Conservation (phyloP, 495 filamentous ascomycete genomes). For the Trichocladium antarcticum region DNA sequence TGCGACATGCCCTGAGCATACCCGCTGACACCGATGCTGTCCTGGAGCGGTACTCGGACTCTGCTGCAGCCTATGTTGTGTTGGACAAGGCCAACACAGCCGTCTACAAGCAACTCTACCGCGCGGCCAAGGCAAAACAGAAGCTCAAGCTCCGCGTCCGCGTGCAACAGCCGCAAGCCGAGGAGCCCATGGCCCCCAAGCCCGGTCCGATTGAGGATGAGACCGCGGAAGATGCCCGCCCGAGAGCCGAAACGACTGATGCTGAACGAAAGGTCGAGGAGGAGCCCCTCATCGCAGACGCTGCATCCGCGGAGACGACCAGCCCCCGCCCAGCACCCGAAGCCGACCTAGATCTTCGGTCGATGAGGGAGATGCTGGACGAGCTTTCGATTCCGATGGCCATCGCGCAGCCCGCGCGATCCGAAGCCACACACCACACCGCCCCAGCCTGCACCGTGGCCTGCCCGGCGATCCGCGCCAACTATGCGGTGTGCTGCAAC, state of each 20-base stretch:
- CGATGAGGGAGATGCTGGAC: background rate
- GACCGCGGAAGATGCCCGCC: slow-evolving; percentile 13
- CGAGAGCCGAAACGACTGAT: slow-evolving; percentile 5
- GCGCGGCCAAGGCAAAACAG: slow-evolving; percentile 94
- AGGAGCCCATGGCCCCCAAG: slow-evolving; percentile 16
- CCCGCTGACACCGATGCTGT: slow-evolving; percentile 54
- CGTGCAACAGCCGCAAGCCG: slow-evolving; percentile 17
- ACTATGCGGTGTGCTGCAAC: slow-evolving; percentile 80
- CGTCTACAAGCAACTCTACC: slow-evolving; percentile 93
- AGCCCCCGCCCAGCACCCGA: background rate
- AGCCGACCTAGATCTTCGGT: background rate
- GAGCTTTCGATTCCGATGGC: background rate
- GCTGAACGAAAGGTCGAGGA: slow-evolving; percentile 1
- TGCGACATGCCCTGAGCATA: slow-evolving; percentile 62
- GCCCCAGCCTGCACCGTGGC: background rate
- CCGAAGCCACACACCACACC: background rate
- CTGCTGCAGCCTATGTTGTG: slow-evolving; percentile 64
- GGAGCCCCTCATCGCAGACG: background rate
- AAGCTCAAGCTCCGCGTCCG: slow-evolving; percentile 87
- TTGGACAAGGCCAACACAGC: slow-evolving; percentile 66
- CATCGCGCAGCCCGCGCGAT: background rate
- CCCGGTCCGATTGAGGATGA: slow-evolving; percentile 22
- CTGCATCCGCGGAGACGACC: slow-evolving; percentile 2
- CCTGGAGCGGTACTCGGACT: slow-evolving; percentile 95
- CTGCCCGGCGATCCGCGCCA: slow-evolving; percentile 11